Evolutionary conservation across 805 yeast genomes (phyloP).

Genomic region (Candida sakaeoensis): DNA sequence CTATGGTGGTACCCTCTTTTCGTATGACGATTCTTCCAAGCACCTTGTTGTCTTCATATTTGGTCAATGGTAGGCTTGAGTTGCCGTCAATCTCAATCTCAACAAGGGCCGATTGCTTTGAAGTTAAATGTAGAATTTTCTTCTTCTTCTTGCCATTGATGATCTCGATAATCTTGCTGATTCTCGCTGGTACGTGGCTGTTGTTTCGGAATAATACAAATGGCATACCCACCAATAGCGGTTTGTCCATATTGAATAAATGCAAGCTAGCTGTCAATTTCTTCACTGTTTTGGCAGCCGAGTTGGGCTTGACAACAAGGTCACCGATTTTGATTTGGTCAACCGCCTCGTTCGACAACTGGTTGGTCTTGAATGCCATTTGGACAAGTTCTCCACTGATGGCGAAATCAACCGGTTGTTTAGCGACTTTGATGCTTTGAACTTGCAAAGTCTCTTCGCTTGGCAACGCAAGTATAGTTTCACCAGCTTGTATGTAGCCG

Average conservation of each 20-base stretch:
- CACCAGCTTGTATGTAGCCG: conserved; percentile 71
- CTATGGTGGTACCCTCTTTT: conserved; percentile 66
- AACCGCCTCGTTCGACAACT: conserved; percentile 45
- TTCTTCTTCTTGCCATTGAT: conserved; percentile 23
- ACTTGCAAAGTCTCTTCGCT: conserved; percentile 42
- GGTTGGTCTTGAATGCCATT: conserved; percentile 42
- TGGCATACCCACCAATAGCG: conserved; percentile 76
- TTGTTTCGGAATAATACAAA: conserved; percentile 76
- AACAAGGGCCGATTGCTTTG: conserved; percentile 58
- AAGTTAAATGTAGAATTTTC: conserved; percentile 53
- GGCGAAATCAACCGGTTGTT: conserved; percentile 45
- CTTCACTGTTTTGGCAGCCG: conserved; percentile 24
- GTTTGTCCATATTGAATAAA: conserved; percentile 51
- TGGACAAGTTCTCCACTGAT: conserved; percentile 61
- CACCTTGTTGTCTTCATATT: conserved; percentile 43
- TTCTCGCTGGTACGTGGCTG: conserved; percentile 64
- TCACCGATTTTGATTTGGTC: conserved; percentile 65
- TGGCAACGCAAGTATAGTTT: conserved; percentile 57
- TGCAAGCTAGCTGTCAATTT: conserved; percentile 26
- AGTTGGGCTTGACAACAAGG: conserved; percentile 27
- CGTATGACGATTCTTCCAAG: conserved; percentile 70
- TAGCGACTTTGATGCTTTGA: conserved; percentile 33
- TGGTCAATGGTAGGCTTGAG: conserved; percentile 49
- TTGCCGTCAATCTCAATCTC: conserved; percentile 48
- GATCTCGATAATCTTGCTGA: conserved; percentile 42